Percentiles rank a stretch among this genome's conserved stretches.
phyloP scores from a whole-genome alignment of 345 rosid species.

The Citropsis articulata region DNA sequence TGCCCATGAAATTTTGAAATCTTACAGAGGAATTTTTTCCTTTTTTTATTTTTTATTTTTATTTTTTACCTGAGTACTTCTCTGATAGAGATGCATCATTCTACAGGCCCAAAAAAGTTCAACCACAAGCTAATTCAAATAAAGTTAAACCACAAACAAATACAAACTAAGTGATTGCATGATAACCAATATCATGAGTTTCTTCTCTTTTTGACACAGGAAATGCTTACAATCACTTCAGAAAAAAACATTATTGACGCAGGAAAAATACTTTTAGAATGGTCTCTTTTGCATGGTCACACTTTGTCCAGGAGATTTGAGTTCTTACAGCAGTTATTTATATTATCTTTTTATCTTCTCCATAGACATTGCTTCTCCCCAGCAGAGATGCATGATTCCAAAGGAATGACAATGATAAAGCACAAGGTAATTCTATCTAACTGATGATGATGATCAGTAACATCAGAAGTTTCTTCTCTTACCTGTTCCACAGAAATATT shows the following conservation, averaged over 20 bases:
- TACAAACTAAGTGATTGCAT: background rate
- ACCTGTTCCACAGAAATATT: slow-evolving; percentile 88
- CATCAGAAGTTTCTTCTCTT: slow-evolving; percentile 7
- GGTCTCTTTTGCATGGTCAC: no score
- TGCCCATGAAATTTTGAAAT: background rate
- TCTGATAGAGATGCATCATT: background rate
- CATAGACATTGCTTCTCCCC: background rate
- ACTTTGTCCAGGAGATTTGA: background rate
- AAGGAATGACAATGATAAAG: background rate
- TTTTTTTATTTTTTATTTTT: no score
- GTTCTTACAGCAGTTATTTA: background rate
- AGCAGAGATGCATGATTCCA: background rate
- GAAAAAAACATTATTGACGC: background rate
- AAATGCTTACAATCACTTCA: background rate
- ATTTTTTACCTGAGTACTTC: background rate
- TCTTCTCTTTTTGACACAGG: background rate
- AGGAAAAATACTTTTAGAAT: background rate
- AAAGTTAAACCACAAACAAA: background rate
- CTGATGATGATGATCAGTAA: background rate
- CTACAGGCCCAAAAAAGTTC: background rate
- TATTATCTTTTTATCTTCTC: background rate
- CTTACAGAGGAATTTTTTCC: no score
- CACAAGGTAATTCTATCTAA: background rate
- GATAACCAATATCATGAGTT: background rate
- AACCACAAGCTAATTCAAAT: background rate